These are phyloP conservation scores for Solanum paucissectum DNA, from an alignment of 257 asterid species.

Conservation along the genomic window DNA sequence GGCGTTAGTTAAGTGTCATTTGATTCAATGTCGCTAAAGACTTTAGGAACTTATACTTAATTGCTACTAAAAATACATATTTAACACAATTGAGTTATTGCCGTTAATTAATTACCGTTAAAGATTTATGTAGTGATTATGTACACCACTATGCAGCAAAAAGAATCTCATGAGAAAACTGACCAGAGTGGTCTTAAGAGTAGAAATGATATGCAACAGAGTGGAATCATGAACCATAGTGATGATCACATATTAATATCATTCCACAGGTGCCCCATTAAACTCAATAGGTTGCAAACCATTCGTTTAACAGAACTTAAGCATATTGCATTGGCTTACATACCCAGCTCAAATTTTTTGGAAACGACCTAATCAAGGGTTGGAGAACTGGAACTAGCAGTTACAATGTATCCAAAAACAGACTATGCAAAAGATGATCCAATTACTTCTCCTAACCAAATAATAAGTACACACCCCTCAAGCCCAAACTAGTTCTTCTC, in stretches of 20 bases:
- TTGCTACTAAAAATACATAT: too few relatives aligned
- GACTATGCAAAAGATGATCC: not conserved
- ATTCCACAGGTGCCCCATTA: not conserved
- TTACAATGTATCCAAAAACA: not conserved
- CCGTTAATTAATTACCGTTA: too few relatives aligned
- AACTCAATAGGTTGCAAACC: not conserved
- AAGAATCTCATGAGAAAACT: not conserved
- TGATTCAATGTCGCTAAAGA: too few relatives aligned
- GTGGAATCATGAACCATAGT: not conserved
- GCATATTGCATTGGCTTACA: not conserved
- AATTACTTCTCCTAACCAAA: not conserved
- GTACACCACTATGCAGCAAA: too few relatives aligned
- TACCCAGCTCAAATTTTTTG: not conserved
- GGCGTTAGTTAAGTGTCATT: too few relatives aligned
- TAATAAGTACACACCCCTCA: not conserved
- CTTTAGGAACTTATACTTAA: too few relatives aligned
- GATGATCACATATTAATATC: not conserved
- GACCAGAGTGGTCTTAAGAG: conserved; percentile 9
- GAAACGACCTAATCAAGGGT: not conserved
- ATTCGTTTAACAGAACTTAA: not conserved
- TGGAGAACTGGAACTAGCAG: not conserved
- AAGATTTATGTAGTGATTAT: too few relatives aligned
- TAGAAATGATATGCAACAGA: conserved; percentile 53
- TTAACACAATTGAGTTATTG: too few relatives aligned
- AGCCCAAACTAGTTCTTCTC: not conserved